Base-by-base conservation (phyloP, 768 basidiomycete species). In the Holtermannia corniformis region DNA sequence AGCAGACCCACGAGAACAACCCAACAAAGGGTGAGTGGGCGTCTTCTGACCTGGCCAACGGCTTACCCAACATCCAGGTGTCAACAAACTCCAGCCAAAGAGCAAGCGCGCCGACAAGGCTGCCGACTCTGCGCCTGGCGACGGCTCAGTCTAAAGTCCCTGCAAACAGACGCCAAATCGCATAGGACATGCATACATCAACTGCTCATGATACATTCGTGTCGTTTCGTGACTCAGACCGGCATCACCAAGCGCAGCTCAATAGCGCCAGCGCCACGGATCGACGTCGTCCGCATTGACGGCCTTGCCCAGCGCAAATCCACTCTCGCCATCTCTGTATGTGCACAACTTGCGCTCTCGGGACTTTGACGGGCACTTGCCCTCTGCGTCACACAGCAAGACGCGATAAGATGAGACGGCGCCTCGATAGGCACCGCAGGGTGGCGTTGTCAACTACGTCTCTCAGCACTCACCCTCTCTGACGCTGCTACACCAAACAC, bases 361-460 rank as follows among this genome's bases (percentile, higher is more conserved):
- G 5, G 64, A 60, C 0, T 28, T 57, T 3, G 54, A 51, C 3
- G 50, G 0, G 41, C 67, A 68, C 49, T 45, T 50, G 2, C 64
- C 64, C 14, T 64, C 52, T 10, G 37, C 13, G 5, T 60, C 26
- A 42, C 64, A 65, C 27, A 68, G 42, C 1, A 56, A 55, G 13
- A 68, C 50, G 14, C 47, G 54, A 28, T 68, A 68, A 1, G 56
- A 46, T 27, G 61, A 54, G 2, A 68, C 57, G 0, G 64, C 55
- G n/a, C 42, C 46, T 48, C 44, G 49, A 1, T 24, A 16, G 24
- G 60, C 61, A 47, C 54, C 54, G 45, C 63, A 65, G 4, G 58
- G 49, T 5, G 47, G 45, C 26, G 52, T 50, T 1, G 47, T 54
- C 22, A 60, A 51, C 63, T 65, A 40, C 23, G 20, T 19, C n/a